Evolutionary conservation across 176 grass and related monocot genomes (phyloP).

Genomic region (Tuctoria greenei): DNA sequence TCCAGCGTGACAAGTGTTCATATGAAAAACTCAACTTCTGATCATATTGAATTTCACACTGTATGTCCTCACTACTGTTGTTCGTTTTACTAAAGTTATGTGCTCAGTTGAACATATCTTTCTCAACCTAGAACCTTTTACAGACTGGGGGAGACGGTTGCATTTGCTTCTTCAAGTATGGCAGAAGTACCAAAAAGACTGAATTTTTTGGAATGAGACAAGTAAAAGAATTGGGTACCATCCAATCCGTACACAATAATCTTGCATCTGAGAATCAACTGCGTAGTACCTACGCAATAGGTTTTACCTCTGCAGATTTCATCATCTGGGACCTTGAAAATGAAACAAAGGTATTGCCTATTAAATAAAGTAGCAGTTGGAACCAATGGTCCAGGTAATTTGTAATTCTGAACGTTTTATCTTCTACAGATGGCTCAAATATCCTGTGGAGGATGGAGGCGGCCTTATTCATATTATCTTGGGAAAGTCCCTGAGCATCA

Average conservation of each 20-base stretch:
- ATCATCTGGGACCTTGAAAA: constrained; percentile 91
- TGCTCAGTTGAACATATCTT: constrained; percentile 21
- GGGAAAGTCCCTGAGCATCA: constrained; percentile 64
- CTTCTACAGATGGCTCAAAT: constrained; percentile 58
- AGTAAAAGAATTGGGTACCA: constrained; percentile 84
- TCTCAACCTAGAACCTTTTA: constrained; percentile 42
- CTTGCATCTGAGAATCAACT: constrained; percentile 23
- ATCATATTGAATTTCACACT: constrained; percentile 62
- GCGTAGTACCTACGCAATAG: constrained; percentile 62
- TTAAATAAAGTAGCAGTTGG: neutral
- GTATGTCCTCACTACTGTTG: constrained; percentile 46
- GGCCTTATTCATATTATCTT: constrained; percentile 92
- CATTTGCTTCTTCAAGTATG: constrained; percentile 87
- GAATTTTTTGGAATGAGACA: constrained; percentile 91
- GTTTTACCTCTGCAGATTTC: constrained; percentile 94
- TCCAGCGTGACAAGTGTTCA: constrained; percentile 80
- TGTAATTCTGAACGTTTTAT: constrained; percentile 25
- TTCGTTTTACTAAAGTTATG: constrained; percentile 30
- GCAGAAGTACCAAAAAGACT: constrained; percentile 42
- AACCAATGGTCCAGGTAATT: constrained; percentile 14
- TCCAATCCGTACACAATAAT: constrained; percentile 59
- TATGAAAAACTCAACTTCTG: constrained; percentile 46
- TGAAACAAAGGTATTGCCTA: constrained; percentile 70
- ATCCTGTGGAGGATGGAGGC: constrained; percentile 91
- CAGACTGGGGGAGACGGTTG: constrained; percentile 98